Conservation (phyloP, 148 eudicot genomes). For the Simmondsia chinensis region DNA sequence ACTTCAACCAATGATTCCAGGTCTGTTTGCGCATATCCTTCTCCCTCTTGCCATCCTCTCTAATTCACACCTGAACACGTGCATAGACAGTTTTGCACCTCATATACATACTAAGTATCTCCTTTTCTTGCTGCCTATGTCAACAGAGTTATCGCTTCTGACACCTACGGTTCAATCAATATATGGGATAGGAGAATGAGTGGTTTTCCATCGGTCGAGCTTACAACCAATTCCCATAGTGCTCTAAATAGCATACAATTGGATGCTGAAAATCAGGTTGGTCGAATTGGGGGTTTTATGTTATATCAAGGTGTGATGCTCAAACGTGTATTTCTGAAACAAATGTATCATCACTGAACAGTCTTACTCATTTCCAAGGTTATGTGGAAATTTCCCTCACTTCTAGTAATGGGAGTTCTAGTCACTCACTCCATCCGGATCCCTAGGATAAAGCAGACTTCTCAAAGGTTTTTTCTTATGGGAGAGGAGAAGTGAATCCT, state of each 20-base stretch:
- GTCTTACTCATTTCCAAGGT: too few species aligned
- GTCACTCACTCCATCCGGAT: too few species aligned
- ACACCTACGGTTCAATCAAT: conserved; percentile 54
- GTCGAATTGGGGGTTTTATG: conserved; percentile 4
- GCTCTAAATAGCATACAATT: conserved; percentile 63
- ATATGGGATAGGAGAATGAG: conserved; percentile 85
- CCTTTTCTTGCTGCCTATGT: conserved; percentile 6
- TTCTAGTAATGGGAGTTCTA: too few species aligned
- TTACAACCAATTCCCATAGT: conserved; percentile 46
- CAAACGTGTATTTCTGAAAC: neutral
- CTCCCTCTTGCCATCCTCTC: neutral
- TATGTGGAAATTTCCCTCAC: too few species aligned
- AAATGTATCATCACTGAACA: too few species aligned
- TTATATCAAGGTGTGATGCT: neutral
- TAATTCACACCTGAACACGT: neutral
- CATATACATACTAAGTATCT: too few species aligned
- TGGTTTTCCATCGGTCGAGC: conserved; percentile 58
- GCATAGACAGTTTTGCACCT: neutral
- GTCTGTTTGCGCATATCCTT: conserved; percentile 20
- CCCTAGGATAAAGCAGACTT: too few species aligned
- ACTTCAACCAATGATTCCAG: conserved; percentile 49
- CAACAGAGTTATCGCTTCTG: conserved; percentile 75
- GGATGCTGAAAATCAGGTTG: conserved; percentile 63
- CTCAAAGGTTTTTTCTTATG: too few species aligned
- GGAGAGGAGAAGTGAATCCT: too few species aligned